These are phyloP conservation scores for Westerdykella sp. DNA, from an alignment of 2,329 filamentous ascomycete species.

Conservation along the genomic window DNA sequence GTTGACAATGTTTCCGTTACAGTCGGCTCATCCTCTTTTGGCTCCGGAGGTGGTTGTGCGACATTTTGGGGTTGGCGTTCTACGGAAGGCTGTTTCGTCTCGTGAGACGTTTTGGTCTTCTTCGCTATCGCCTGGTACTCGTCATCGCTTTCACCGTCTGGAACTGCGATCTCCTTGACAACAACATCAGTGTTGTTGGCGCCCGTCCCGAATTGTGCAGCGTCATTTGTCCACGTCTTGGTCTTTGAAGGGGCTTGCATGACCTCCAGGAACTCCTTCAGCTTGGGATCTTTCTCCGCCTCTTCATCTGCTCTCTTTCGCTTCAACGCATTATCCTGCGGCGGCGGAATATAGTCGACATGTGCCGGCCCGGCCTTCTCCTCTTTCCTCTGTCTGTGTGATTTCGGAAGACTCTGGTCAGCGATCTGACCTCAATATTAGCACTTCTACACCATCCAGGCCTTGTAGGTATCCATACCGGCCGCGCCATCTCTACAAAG, in stretches of 20 bases:
- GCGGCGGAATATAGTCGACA: slow-evolving; percentile 23
- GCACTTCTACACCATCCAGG: slow-evolving; percentile 21
- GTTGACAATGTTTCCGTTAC: slow-evolving; percentile 9
- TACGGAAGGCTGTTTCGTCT: neutral
- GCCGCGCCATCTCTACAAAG: slow-evolving; percentile 76
- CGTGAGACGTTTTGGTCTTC: slow-evolving; percentile 33
- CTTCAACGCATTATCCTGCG: slow-evolving; percentile 49
- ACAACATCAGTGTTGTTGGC: slow-evolving; percentile 12
- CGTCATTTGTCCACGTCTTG: slow-evolving; percentile 57
- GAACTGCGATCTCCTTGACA: slow-evolving; percentile 19
- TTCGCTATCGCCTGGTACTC: slow-evolving; percentile 63
- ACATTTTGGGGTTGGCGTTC: slow-evolving; percentile 6
- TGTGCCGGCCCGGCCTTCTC: slow-evolving; percentile 18
- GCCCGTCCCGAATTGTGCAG: slow-evolving; percentile 20
- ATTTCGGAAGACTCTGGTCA: slow-evolving; percentile 32
- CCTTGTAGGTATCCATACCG: slow-evolving; percentile 49
- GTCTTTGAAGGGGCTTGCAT: slow-evolving; percentile 65
- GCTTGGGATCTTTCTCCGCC: slow-evolving; percentile 62
- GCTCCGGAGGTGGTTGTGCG: slow-evolving; percentile 1
- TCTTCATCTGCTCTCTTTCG: slow-evolving; percentile 57
- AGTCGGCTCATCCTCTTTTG: neutral
- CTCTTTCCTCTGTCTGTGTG: slow-evolving; percentile 25
- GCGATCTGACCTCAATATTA: slow-evolving; percentile 25
- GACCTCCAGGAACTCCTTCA: slow-evolving; percentile 78
- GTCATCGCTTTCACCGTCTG: slow-evolving; percentile 58